phyloP scores from a whole-genome alignment of 192 early-diverging fungal genomes.

The Polychytrium aggregatum region DNA sequence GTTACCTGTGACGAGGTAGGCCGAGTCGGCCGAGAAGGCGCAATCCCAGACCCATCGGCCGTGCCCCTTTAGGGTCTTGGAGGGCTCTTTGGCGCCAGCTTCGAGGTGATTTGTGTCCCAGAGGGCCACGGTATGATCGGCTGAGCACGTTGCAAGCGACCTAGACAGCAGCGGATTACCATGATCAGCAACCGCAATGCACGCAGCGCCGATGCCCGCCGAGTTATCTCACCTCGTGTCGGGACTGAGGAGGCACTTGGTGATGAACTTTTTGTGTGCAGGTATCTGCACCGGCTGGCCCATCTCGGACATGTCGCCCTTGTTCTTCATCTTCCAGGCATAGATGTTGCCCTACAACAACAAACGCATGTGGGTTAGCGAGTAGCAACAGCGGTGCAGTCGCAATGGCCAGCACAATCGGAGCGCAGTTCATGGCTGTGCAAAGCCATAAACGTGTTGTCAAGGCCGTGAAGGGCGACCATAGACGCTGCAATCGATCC shows the following conservation, averaged over 20 bases:
- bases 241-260: constrained; percentile 69
- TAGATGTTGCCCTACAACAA: constrained; percentile 58
- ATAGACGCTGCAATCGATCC: too few species aligned
- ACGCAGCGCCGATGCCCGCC: too few species aligned
- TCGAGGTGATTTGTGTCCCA: constrained; percentile 54
- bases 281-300: constrained; percentile 57
- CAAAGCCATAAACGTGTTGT: too few species aligned
- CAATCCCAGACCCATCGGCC: constrained; percentile 89
- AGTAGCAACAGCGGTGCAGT: neutral
- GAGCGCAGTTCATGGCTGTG: too few species aligned
- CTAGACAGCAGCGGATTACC: constrained; percentile 10
- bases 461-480: too few species aligned
- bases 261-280: constrained; percentile 76
- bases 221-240: constrained; percentile 58
- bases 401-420: neutral
- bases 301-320: constrained; percentile 38
- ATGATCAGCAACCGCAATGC: too few species aligned
- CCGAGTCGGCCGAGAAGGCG: constrained; percentile 83
- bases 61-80: constrained; percentile 69
- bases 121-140: constrained; percentile 78
- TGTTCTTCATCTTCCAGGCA: constrained; percentile 37
- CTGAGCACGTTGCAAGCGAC: constrained; percentile 72
- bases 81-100: too few species aligned
- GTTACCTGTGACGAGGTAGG: constrained; percentile 70
- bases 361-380: too few species aligned